Conservation (phyloP, 495 filamentous ascomycete species). For the Trichoderma erinaceum region DNA sequence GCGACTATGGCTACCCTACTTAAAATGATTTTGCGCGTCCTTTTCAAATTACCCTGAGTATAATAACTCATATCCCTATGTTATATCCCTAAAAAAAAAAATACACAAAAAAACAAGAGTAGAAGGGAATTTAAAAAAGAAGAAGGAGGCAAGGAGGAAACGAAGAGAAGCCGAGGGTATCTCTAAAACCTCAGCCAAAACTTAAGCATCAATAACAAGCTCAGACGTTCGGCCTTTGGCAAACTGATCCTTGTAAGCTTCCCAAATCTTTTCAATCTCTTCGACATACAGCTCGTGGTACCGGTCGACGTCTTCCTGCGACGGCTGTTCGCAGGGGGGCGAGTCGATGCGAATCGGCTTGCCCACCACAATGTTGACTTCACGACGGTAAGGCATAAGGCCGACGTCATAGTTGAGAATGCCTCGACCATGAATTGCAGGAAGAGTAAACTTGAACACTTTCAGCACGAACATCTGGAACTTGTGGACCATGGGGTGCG, state of each 20-base stretch:
- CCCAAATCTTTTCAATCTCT: conserved; percentile 79
- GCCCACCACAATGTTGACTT: conserved; percentile 84
- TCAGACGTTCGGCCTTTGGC: conserved; percentile 64
- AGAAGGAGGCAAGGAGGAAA: no score
- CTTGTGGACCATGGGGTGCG: conserved; percentile 67
- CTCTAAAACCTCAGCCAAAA: not conserved
- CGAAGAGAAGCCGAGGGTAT: not conserved
- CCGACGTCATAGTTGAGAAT: conserved; percentile 98
- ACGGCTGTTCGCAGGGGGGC: conserved; percentile 41
- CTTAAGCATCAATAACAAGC: conserved; percentile 69
- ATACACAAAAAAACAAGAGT: not conserved
- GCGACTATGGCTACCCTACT: not conserved
- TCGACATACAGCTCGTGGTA: conserved; percentile 71
- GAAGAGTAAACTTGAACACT: conserved; percentile 85
- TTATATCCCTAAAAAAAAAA: not conserved
- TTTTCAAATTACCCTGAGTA: not conserved
- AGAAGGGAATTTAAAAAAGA: not conserved
- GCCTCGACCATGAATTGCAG: conserved; percentile 81
- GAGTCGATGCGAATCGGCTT: conserved; percentile 61
- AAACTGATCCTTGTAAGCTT: conserved; percentile 82
- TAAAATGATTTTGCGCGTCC: not conserved
- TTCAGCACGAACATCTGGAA: conserved; percentile 76
- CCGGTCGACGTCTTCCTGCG: conserved; percentile 68
- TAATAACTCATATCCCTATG: not conserved
- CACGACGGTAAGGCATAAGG: conserved; percentile 83